Percentiles rank a stretch among this genome's conserved stretches.
phyloP scores from a whole-genome alignment of 495 filamentous ascomycete species.

The Ascodesmis nigricans region DNA sequence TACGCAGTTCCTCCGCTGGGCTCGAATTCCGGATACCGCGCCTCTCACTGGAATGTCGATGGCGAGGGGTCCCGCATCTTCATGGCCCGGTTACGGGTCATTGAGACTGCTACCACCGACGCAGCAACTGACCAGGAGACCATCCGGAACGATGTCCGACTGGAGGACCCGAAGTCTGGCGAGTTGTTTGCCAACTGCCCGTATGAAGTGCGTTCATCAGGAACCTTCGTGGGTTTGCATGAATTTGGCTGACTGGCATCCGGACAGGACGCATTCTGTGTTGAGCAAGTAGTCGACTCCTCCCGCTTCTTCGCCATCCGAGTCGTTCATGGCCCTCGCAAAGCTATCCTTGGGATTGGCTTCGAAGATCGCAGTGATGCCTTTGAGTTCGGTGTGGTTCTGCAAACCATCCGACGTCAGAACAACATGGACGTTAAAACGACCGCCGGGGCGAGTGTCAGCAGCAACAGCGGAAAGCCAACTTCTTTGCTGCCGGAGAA shows the following conservation, averaged over 20 bases:
- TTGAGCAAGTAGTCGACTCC: constrained; percentile 52
- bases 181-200: constrained; percentile 61
- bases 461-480: constrained; percentile 1
- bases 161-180: constrained; percentile 48
- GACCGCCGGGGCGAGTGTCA: background rate
- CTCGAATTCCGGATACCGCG: constrained; percentile 49
- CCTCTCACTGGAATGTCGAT: constrained; percentile 49
- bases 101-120: constrained; percentile 42
- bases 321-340: constrained; percentile 44
- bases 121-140: constrained; percentile 26
- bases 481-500: constrained; percentile 27
- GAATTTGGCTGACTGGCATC: background rate
- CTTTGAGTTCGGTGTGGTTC: constrained; percentile 58
- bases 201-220: constrained; percentile 26
- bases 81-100: constrained; percentile 53
- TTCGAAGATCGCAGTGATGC: constrained; percentile 69
- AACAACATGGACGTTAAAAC: constrained; percentile 6
- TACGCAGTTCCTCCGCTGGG: constrained; percentile 56
- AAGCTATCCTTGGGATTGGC: constrained; percentile 58
- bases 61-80: constrained; percentile 50
- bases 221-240: background rate
- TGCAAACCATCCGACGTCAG: constrained; percentile 41
- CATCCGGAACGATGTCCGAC: constrained; percentile 45
- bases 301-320: constrained; percentile 59
- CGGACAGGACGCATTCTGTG: constrained; percentile 23